Base-by-base conservation (phyloP, 495 filamentous ascomycete genomes). In the Cladorrhinum samala region DNA sequence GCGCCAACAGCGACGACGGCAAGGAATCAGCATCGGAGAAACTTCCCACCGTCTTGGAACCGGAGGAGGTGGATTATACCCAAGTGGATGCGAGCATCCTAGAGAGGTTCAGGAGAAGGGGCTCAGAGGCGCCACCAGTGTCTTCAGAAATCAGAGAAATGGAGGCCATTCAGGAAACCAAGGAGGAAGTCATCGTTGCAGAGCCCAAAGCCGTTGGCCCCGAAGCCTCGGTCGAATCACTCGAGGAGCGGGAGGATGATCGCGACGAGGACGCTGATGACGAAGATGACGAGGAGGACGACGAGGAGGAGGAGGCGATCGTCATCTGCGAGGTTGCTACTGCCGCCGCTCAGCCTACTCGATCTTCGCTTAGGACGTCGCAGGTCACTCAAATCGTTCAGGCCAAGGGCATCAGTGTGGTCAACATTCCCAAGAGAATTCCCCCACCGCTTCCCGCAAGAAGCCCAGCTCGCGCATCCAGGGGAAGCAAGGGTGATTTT, bases 361-460 rank as follows among this genome's bases (percentile, higher is more conserved):
- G 76, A 53, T 63, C 72, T 50, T 63, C 79, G 1, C 77, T 88
- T 39, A 78, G 78, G 16, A 76, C 72, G 9, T 60, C 71, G 2
- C 67, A 70, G 51, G 53, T 73, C 25, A 58, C 68, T 0, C 72
- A 70, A 21, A 63, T 71, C 25, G 63, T 73, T 43, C 70, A 75
- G 25, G 76, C 70, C 23, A 70, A 81, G 42, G 84, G 84, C 16
- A 77, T 80, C 20, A 63, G 30, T 19, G 45, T 89, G 14, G 84
- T 91, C 21, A 85, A 78, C 18, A 89, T 91, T 62, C 81, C 85
- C 1, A 88, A 88, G 68, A 72, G 85, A 24, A 68, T 82, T 2
- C 75, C 84, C 6, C 86, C 87, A 11, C 72, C 83, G 2, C 74
- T 88, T 17, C 85, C 85, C 3, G 72, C 77, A 3, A 73, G 83